Base-by-base conservation (phyloP, 352 stramenopile species). In the Phytophthora crassamura region DNA sequence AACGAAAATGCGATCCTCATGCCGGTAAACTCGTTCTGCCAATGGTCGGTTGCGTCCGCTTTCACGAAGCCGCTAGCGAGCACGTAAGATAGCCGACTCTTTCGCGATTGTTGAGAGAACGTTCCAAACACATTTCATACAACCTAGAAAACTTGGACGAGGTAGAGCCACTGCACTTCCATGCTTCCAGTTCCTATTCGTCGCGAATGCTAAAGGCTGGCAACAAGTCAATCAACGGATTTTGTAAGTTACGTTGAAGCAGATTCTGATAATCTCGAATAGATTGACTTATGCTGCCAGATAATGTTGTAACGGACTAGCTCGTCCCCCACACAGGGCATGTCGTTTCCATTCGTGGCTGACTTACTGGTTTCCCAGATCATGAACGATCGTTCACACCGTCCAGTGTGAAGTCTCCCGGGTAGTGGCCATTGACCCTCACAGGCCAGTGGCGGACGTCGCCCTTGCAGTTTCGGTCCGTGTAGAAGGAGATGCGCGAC, bases 331-430 rank as follows among this genome's bases (percentile, higher is more conserved):
- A 75, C 4, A 12, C 56, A 75, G 9, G 67, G 57, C n/a, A 54
- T 57, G 12, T 41, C 30, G 1, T 47, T 60, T 32, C 52, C 63
- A 25, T 75, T 43, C 40, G 46, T 60, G 35, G 49, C 60, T 35
- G 42, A 56, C 15, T 63, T 64, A 41, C 16, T 41, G n/a, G 32
- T 52, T n/a, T 64, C 34, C 57, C 54, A 75, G 11, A 77, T 39
- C 7, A 77, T 71, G 14, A 77, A 77, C 7, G 69, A 36, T 77
- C 63, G 36, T 77, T 69, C 43, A 74, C 62, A 5, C 55, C 55
- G 30, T 77, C 64, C 2, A 59, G 20, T 12, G 54, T 60, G 18
- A 77, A 67, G 43, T 77, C 59, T 10, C 50, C 22, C 4, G 69
- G 69, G 20, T 62, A 77, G 42, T 74, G 61, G 33, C 33, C 46